Conservation (phyloP, 2,329 filamentous ascomycete genomes). For the Cucurbitaria berberidis region DNA sequence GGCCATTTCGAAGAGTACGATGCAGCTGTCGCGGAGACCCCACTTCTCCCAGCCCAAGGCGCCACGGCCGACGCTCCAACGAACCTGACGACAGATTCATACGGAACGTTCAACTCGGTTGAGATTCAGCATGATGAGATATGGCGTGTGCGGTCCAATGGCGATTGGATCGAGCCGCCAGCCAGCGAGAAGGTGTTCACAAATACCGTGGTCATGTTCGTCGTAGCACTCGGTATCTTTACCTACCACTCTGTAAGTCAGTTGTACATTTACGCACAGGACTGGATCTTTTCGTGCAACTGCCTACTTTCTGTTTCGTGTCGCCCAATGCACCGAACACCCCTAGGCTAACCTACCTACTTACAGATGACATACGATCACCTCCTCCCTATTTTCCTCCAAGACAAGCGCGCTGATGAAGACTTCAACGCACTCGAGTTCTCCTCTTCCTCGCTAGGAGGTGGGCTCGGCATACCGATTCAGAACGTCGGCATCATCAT, state of each 20-base stretch:
- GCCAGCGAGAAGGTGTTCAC: slow-evolving; percentile 60
- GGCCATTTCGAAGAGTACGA: slow-evolving; percentile 49
- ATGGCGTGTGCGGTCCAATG: slow-evolving; percentile 60
- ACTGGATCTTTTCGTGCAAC: background rate
- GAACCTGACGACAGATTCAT: slow-evolving; percentile 77
- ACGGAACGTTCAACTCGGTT: slow-evolving; percentile 72
- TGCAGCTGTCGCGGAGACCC: slow-evolving; percentile 66
- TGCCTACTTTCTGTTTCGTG: background rate
- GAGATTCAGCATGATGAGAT: slow-evolving; percentile 61
- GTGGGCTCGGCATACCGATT: slow-evolving; percentile 70
- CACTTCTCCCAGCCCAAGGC: slow-evolving; percentile 76
- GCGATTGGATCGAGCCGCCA: slow-evolving; percentile 46
- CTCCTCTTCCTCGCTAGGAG: slow-evolving; percentile 51
- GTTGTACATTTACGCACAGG: background rate
- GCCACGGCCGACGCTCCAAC: slow-evolving; percentile 74
- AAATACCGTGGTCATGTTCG: slow-evolving; percentile 73
- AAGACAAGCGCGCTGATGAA: slow-evolving; percentile 66
- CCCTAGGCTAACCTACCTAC: slow-evolving; percentile 3
- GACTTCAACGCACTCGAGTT: slow-evolving; percentile 39
- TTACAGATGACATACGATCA: slow-evolving; percentile 85
- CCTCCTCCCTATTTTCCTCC: slow-evolving; percentile 88
- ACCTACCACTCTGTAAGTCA: slow-evolving; percentile 75
- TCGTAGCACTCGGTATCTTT: slow-evolving; percentile 85
- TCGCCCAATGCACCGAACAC: background rate
- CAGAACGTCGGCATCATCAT: slow-evolving; percentile 73